Percentiles rank a stretch among this genome's conserved stretches.
phyloP scores from a whole-genome alignment of 2,329 filamentous ascomycete species.

The Thelonectria blattea region DNA sequence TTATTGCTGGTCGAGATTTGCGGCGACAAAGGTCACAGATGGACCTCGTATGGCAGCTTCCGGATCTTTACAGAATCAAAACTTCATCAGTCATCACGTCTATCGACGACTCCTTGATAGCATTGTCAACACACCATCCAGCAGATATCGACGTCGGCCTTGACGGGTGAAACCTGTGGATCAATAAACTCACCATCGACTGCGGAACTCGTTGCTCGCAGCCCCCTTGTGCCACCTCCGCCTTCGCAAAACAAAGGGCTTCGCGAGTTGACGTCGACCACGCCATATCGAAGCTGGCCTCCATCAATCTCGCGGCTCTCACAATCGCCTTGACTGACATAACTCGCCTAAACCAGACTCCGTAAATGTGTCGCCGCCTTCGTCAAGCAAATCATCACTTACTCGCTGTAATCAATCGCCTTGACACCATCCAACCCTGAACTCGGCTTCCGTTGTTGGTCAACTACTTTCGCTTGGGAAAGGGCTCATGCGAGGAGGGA shows the following conservation, averaged over 20 bases:
- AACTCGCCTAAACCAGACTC: slow-evolving; percentile 37
- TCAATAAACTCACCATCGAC: slow-evolving; percentile 43
- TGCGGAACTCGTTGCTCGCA: slow-evolving; percentile 40
- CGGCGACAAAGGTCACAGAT: slow-evolving; percentile 45
- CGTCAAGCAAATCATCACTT: slow-evolving; percentile 33
- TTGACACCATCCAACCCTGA: slow-evolving; percentile 34
- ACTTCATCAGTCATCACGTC: slow-evolving; percentile 47
- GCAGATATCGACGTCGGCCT: slow-evolving; percentile 43
- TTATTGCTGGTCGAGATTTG: slow-evolving; percentile 46
- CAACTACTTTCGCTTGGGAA: slow-evolving; percentile 17
- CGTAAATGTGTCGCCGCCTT: slow-evolving; percentile 42
- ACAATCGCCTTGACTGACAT: slow-evolving; percentile 39
- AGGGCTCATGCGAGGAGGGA: neutral
- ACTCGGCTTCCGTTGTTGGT: slow-evolving; percentile 3
- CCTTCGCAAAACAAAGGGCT: slow-evolving; percentile 34
- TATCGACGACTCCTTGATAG: slow-evolving; percentile 47
- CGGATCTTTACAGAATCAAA: slow-evolving; percentile 49
- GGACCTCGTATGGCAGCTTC: slow-evolving; percentile 48
- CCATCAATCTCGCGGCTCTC: slow-evolving; percentile 23
- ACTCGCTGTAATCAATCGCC: slow-evolving; percentile 42
- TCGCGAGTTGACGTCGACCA: slow-evolving; percentile 36
- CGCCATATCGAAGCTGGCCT: slow-evolving; percentile 34
- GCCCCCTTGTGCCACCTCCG: slow-evolving; percentile 40
- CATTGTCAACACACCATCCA: slow-evolving; percentile 44
- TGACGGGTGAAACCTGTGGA: slow-evolving; percentile 43